Base-by-base conservation (phyloP, 768 basidiomycete genomes). In the Lentinula boryana region DNA sequence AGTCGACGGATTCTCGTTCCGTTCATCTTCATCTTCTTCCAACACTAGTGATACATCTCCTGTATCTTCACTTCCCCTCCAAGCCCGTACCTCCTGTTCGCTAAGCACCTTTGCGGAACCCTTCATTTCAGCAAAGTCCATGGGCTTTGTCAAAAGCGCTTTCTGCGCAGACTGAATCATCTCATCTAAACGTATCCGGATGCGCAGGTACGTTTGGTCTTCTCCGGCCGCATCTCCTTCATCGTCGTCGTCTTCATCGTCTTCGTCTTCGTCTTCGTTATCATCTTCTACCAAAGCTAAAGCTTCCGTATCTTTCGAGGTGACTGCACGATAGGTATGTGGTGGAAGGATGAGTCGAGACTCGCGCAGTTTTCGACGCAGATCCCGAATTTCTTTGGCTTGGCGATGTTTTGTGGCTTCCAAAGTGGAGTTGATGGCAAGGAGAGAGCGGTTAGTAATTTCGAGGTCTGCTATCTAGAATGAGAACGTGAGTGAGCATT, bases 381-480 rank as follows among this genome's bases (percentile, higher is more conserved):
- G 78, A 44, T 93, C 91, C 21, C 90, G 83, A 56, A 96, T 94
- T 73, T 96, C 94, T 64, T 84, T 86, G 6, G 87, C 84, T 68
- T 95, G 93, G 32, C 81, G 82, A 64, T 88, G 83, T 72, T 92
- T 93, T 36, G 84, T 82, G 38, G 85, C 82, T 71, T 96, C 93
- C 21, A 96, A 79, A 16, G 88, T 82, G 2, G 87, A 77, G 68
- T 95, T 96, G 74, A 96, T 93, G 1, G 85, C 84, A 50, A 95
- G 79, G 16, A 96, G 80, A 1, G 93, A 96, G 36, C 84, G 81
- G 71, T 93, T 95, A 5, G 91, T 88, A 68, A 96, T 96, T 72
- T 95, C 91, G 10, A 96, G 78, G 74, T 96, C 93, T 12, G 89
- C 91, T 61, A 96, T 95, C 94, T 96, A 41, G 18, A 9, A 55